Evolutionary conservation across 2,329 filamentous ascomycete species (phyloP), one percentile per base, ranked within the genome.

Genomic region (Aspergillus hortae): DNA sequence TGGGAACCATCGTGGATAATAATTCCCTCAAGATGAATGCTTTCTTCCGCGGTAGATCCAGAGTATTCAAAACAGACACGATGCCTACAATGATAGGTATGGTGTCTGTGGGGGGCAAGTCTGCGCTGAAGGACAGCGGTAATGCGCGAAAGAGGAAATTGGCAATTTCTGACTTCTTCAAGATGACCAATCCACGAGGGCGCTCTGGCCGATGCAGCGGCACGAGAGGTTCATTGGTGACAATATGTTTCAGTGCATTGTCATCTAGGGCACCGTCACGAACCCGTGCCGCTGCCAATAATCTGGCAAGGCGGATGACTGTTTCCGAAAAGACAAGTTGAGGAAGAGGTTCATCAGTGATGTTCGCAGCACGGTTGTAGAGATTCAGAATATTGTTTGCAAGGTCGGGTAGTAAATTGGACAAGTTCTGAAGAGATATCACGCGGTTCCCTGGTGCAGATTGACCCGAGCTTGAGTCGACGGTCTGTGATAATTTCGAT

Each of bases 1-100:
- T 91, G 32, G 86, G 87, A 48, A 95, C 89, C 38, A 97, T 78
- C 14, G 91, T 85, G 3, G 86, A 87, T 7, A 99, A 81, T 46
- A 97, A 80, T 64, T 96, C 91, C 61, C 89, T 86, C 62, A 96
- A 81, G 0, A 96, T 84, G 74, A 97, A 88, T 4, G 89, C 91
- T 70, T 95, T 95, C 73, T 96, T 97, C 52, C 94, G 83, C 53
- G 91, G 84, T 54, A 92, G 82, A 1, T 89, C 90, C 6, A 99
- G 73, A 5, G 83, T 79, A 0, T 90, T 88, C 9, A 96, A 77
- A n/a, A 95, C 84, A n/a, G 88, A 85, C 6, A 90, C 87, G 58
- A 97, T 90, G 11, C 91, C 92, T 59, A 90, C 87, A 14, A 96
- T 77, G 33, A 96, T 86, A 9, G 88, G 84, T 10, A 89, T 84